Conservation (phyloP, 2,329 filamentous ascomycete species). For the Monilinia fructicola region DNA sequence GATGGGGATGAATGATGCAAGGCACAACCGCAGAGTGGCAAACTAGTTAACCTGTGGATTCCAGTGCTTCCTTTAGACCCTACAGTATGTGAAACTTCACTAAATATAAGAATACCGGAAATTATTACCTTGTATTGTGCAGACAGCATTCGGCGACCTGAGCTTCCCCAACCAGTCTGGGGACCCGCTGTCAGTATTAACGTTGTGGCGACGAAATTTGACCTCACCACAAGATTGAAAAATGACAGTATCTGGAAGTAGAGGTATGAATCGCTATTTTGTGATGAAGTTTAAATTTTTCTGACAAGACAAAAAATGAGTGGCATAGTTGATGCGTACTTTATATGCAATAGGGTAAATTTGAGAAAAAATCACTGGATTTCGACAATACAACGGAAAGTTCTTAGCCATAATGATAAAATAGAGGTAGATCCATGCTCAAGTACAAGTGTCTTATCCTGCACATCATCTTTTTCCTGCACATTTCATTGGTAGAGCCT, state of each 20-base stretch:
- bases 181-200: slow-evolving; percentile 10
- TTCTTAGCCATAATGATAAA: neutral
- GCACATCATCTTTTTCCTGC: slow-evolving; percentile 1
- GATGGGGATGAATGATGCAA: neutral
- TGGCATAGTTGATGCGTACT: neutral
- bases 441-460: slow-evolving; percentile 7
- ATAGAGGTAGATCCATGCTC: slow-evolving; percentile 5
- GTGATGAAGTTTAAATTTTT: neutral
- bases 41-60: slow-evolving; percentile 7
- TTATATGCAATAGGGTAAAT: neutral
- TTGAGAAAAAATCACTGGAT: neutral
- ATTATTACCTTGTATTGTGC: slow-evolving; percentile 2
- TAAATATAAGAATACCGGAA: neutral
- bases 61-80: slow-evolving; percentile 3
- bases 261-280: neutral
- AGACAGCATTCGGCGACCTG: slow-evolving; percentile 20
- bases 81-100: slow-evolving; percentile 16
- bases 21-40: slow-evolving; percentile 11
- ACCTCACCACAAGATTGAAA: neutral
- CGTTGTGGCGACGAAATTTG: neutral
- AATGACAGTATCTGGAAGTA: slow-evolving; percentile 1
- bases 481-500: neutral
- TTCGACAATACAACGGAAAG: neutral
- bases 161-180: neutral
- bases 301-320: neutral